Evolutionary conservation across 331 rosid species (phyloP).

Genomic region (Cydonia oblonga): DNA sequence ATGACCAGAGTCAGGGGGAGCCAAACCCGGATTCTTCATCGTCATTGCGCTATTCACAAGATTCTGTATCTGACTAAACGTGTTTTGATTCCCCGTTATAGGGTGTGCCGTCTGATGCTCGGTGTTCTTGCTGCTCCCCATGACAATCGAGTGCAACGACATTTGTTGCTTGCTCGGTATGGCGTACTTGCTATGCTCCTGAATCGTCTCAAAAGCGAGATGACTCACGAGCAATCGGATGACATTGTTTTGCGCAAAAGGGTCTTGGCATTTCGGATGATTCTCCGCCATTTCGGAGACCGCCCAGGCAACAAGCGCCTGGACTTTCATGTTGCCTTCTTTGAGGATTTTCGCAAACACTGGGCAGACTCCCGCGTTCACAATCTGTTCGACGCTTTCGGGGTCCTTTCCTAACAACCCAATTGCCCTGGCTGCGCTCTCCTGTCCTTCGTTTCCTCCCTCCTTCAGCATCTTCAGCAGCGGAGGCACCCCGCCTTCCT

Average conservation of each 20-base stretch:
- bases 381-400: conserved; percentile 60
- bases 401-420: conserved; percentile 59
- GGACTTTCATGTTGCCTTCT: conserved; percentile 73
- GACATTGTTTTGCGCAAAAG: conserved; percentile 59
- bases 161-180: conserved; percentile 32
- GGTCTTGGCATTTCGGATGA: conserved; percentile 69
- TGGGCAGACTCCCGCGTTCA: conserved; percentile 47
- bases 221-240: conserved; percentile 63
- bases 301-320: conserved; percentile 56
- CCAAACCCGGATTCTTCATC: neutral
- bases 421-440: conserved; percentile 49
- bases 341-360: conserved; percentile 54
- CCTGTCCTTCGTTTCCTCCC: conserved; percentile 50
- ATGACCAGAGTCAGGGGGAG: neutral
- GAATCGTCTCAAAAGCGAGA: conserved; percentile 69
- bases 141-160: conserved; percentile 36
- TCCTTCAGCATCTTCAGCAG: conserved; percentile 50
- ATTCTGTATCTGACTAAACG: conserved; percentile 21
- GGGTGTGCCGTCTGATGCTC: conserved; percentile 18
- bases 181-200: conserved; percentile 58
- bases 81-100: conserved; percentile 9
- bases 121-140: conserved; percentile 10
- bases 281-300: conserved; percentile 44
- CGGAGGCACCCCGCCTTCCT: conserved; percentile 60
- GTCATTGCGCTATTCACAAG: conserved; percentile 30